Evolutionary conservation across 148 eudicot species (phyloP), one percentile per base, ranked within the genome.

Genomic region (Euryodendron excelsum): DNA sequence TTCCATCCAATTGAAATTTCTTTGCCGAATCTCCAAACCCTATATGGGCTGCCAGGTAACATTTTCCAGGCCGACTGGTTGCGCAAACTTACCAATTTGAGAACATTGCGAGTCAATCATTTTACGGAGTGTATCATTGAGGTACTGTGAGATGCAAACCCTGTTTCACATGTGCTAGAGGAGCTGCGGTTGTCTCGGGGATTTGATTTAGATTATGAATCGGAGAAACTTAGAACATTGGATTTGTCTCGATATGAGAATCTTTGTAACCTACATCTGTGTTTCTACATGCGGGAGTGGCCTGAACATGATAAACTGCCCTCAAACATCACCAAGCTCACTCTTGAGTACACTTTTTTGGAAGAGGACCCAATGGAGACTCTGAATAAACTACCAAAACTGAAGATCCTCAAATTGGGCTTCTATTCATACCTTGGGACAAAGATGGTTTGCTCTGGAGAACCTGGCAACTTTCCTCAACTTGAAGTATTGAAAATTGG

Each of bases 251-350:
- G 10, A 27, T 74, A 56, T 37, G 12, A 56, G 1, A 37, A 74
- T 13, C 66, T 74, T 0, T 15, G 0, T 34, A 10, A 74, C 50
- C 14, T 74, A 33, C 20, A 14, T n/a, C 10, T 31, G 33, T 4
- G n/a, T n/a, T n/a, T n/a, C n/a, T n/a, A 4, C 1, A 20, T 21
- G 8, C 0, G 9, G 21, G 31, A 58, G 48, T 5, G 12, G 48
- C 48, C 23, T 21, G 1, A 25, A 4, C 13, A 52, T 15, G 36
- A 72, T 6, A 59, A n/a, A 58, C 7, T 74, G 3, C 63, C 76
- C 15, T 63, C 63, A 31, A 73, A 52, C 76, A 47, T 73, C 45
- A 53, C 61, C 62, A 55, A 53, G 41, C 63, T 73, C 31, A 55
- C 44, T 14, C 59, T 72, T 10, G 5, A 15, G 15, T 0, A 2